phyloP scores from a whole-genome alignment of 768 basidiomycete species.

The Mycena crocata region DNA sequence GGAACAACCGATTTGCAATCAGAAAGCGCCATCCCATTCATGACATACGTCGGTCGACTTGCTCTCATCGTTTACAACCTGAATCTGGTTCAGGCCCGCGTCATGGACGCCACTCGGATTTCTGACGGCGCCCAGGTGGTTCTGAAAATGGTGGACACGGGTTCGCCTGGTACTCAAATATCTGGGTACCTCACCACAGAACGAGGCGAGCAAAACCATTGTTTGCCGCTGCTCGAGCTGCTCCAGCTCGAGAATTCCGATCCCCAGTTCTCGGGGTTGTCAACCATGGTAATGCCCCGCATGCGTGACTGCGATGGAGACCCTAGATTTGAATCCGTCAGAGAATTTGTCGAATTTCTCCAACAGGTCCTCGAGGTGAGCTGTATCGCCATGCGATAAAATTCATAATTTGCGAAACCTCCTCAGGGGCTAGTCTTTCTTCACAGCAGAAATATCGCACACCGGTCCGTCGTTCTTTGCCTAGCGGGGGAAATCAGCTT shows the following conservation, averaged over 20 bases:
- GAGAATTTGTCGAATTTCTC: neutral
- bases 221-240: neutral
- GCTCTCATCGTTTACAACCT: neutral
- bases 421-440: neutral
- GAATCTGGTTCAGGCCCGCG: neutral
- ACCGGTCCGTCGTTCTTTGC: neutral
- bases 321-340: neutral
- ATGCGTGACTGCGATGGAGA: neutral
- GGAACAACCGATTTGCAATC: neutral
- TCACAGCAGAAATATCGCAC: neutral
- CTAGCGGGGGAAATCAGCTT: no score
- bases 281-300: neutral
- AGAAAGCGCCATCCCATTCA: neutral
- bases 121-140: neutral
- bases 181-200: neutral
- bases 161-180: neutral
- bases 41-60: neutral
- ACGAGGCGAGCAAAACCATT: neutral
- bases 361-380: constrained; percentile 2
- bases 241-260: neutral
- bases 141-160: neutral
- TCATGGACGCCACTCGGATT: neutral
- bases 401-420: neutral
- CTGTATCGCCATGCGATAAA: neutral
- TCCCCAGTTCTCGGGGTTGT: neutral